These are phyloP conservation scores for Cicer arietinum DNA, from an alignment of 306 rosid genomes.

Conservation along the genomic window DNA sequence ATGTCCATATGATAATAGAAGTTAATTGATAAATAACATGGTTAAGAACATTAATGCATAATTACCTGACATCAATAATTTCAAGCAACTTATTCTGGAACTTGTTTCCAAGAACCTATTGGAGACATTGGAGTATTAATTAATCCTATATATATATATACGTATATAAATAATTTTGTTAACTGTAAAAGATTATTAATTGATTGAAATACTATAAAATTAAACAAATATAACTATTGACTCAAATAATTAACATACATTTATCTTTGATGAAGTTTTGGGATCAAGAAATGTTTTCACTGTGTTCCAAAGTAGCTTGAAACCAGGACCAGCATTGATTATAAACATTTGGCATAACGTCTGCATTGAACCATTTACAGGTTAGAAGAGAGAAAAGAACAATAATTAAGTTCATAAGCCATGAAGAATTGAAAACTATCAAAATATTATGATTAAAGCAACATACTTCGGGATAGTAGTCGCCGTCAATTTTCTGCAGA, in stretches of 20 bases:
- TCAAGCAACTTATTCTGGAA: slow-evolving; percentile 81
- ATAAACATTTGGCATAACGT: slow-evolving; percentile 83
- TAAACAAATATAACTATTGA: slow-evolving; percentile 5
- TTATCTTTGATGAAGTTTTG: slow-evolving; percentile 83
- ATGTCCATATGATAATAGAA: slow-evolving; percentile 23
- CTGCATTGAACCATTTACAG: slow-evolving; percentile 55
- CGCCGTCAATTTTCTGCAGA: slow-evolving; percentile 88
- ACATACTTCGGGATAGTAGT: slow-evolving; percentile 91
- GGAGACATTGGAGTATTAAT: slow-evolving; percentile 44
- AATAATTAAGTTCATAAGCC: slow-evolving; percentile 32
- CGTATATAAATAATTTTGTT: slow-evolving; percentile 6
- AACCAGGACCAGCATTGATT: slow-evolving; percentile 93
- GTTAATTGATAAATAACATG: slow-evolving; percentile 27
- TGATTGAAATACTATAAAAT: slow-evolving; percentile 31
- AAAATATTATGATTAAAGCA: background rate
- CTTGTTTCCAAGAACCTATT: slow-evolving; percentile 86
- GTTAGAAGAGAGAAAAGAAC: slow-evolving; percentile 39
- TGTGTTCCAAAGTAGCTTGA: slow-evolving; percentile 89
- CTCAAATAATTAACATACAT: slow-evolving; percentile 57
- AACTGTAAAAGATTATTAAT: slow-evolving; percentile 32
- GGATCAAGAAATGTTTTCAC: slow-evolving; percentile 89
- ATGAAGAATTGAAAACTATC: slow-evolving; percentile 37
- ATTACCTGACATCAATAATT: slow-evolving; percentile 78
- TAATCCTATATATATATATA: background rate
- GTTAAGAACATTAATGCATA: slow-evolving; percentile 24